Percentiles rank a stretch among this genome's conserved stretches.
Conservation (phyloP, 148 eudicot genomes). For the Cornus controversa region DNA sequence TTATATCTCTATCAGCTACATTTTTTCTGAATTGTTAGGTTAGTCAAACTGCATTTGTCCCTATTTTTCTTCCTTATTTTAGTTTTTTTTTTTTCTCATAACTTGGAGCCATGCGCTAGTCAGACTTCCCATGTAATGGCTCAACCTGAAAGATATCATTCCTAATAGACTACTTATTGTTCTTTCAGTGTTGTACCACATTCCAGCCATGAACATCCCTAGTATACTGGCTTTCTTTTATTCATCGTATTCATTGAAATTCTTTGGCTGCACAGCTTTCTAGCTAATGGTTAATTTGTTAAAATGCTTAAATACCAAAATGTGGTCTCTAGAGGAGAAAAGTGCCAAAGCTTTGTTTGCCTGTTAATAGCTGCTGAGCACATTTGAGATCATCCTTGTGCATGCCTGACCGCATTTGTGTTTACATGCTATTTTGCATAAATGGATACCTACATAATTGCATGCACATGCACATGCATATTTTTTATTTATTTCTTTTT, state of each 20-base stretch:
- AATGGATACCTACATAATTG: neutral
- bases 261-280: neutral
- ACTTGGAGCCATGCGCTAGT: neutral
- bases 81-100: neutral
- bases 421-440: neutral
- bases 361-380: neutral
- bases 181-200: neutral
- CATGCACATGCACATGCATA: neutral
- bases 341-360: neutral
- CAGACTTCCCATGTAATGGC: neutral
- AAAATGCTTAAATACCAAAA: neutral
- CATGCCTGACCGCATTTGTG: neutral
- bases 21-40: conserved; percentile 4
- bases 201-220: neutral
- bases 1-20: neutral
- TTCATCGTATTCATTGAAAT: no score
- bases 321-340: no score
- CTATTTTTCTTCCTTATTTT: no score
- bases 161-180: neutral
- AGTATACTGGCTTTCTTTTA: no score
- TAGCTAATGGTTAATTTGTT: neutral
- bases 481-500: neutral
- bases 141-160: neutral
- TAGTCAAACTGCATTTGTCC: neutral
- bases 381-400: neutral